Conservation (phyloP, 495 filamentous ascomycete genomes). For the Hypoxylon trugodes region DNA sequence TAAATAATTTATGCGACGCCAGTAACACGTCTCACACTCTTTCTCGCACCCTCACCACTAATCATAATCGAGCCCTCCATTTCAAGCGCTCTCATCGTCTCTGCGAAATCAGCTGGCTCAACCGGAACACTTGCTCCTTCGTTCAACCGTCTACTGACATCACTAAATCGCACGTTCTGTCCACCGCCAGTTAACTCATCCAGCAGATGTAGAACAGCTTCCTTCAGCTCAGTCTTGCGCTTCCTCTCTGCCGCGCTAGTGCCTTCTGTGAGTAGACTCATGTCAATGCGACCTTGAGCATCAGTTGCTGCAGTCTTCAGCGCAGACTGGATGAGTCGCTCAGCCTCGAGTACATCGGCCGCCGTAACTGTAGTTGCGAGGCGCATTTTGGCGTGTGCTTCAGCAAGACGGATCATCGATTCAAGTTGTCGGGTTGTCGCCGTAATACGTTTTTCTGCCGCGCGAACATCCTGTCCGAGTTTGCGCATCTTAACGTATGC, state of each 20-base stretch:
- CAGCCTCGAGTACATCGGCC: conserved; percentile 88
- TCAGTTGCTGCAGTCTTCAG: conserved; percentile 97
- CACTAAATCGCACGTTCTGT: conserved; percentile 75
- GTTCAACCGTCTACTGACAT: conserved; percentile 74
- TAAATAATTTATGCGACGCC: conserved; percentile 44
- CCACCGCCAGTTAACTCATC: conserved; percentile 79
- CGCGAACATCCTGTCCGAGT: conserved; percentile 92
- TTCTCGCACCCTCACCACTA: conserved; percentile 83
- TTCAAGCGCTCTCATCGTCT: conserved; percentile 80
- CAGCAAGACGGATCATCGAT: conserved; percentile 94
- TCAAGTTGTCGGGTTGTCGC: conserved; percentile 96
- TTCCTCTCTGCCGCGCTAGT: conserved; percentile 84
- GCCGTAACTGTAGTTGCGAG: conserved; percentile 77
- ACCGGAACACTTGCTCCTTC: conserved; percentile 79
- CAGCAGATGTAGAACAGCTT: conserved; percentile 72
- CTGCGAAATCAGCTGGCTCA: conserved; percentile 80
- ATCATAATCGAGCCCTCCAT: conserved; percentile 85
- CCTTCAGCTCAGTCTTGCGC: conserved; percentile 84
- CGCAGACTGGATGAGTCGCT: conserved; percentile 90
- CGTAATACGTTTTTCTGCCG: conserved; percentile 93
- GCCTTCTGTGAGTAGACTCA: conserved; percentile 92
- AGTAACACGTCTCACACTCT: conserved; percentile 79
- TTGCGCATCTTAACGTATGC: conserved; percentile 97
- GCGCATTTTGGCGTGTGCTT: conserved; percentile 98
- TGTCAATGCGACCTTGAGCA: conserved; percentile 92